Evolutionary conservation across 768 basidiomycete genomes (phyloP).

Genomic region (Gloeopeniophorella convolvens): DNA sequence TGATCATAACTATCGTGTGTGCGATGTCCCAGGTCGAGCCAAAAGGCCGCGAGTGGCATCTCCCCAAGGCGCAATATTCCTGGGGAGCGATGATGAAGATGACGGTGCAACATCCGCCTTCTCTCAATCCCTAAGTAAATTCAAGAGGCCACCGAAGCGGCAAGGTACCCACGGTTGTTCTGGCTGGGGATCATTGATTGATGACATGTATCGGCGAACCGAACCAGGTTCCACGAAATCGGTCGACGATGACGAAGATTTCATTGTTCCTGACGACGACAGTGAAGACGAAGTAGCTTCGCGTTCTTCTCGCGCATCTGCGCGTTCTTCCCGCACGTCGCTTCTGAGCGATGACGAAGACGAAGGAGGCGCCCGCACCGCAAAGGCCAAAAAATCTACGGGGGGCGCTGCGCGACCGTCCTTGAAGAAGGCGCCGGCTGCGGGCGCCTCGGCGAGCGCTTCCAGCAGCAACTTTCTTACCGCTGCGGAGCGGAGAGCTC

Average conservation of each 20-base stretch:
- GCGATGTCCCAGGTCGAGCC: conserved; percentile 35
- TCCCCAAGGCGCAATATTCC: conserved; percentile 35
- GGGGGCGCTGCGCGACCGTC: conserved; percentile 27
- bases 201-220: neutral
- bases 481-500: conserved; percentile 70
- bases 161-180: conserved; percentile 33
- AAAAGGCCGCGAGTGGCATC: conserved; percentile 56
- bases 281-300: conserved; percentile 32
- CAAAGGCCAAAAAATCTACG: conserved; percentile 34
- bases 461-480: conserved; percentile 56
- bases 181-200: neutral
- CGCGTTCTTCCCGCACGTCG: conserved; percentile 30
- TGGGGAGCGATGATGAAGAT: conserved; percentile 33
- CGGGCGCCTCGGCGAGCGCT: conserved; percentile 23
- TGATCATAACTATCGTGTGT: neutral
- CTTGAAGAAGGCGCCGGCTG: conserved; percentile 28
- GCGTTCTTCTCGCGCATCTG: conserved; percentile 48
- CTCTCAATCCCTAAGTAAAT: conserved; percentile 52
- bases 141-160: conserved; percentile 58
- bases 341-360: conserved; percentile 36
- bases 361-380: conserved; percentile 26
- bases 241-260: conserved; percentile 61
- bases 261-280: conserved; percentile 59
- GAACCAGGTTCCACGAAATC: conserved; percentile 33
- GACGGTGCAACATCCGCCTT: conserved; percentile 38